Base-by-base conservation (phyloP, 2,329 filamentous ascomycete species). In the Exophiala dermatitidis region DNA sequence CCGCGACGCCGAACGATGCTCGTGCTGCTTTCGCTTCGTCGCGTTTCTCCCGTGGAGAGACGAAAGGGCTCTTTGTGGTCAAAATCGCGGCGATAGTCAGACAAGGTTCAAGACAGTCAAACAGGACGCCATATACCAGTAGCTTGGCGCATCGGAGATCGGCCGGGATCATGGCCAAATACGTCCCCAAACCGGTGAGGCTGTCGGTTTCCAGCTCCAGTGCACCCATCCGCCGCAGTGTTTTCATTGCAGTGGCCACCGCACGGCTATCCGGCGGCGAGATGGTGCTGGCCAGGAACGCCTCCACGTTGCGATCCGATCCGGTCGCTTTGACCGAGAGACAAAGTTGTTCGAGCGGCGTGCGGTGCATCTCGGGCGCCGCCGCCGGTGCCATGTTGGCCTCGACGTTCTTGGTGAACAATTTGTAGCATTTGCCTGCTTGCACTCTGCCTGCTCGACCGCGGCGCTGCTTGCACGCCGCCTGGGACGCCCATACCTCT, bases 371-470 rank as follows among this genome's bases (percentile, higher is more conserved):
- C 68, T 98, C 93, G 0, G 93, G 93, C 54, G 96, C 90, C 1
- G 93, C 90, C 5, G 91, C 80, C 62, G 90, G 86, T 1, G 82
- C 77, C 90, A 97, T 96, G 68, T 88, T 79, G 51, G 72, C 69
- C 67, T 98, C 93, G 5, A 91, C 83, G 60, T 86, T 88, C 54
- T 84, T 80, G 0, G 93, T 97, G 70, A 89, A 98, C 2, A 98
- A 78, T 71, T 97, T 97, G 76, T 95, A 98, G 75, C 91, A 97
- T 61, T 83, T 84, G 51, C 93, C 93, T 28, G 87, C 87, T 51
- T 89, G 83, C 0, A 98, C 93, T 78, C 93, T 85, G 65, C 93
- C 93, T 30, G 93, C 93, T 74, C 93, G 85, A 66, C 93, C 93
- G 50, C 90, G 84, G 36, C 93, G 83, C 68, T 98, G 93, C 70